Conservation (phyloP, 768 basidiomycete species). For the Lentinula edodes region DNA sequence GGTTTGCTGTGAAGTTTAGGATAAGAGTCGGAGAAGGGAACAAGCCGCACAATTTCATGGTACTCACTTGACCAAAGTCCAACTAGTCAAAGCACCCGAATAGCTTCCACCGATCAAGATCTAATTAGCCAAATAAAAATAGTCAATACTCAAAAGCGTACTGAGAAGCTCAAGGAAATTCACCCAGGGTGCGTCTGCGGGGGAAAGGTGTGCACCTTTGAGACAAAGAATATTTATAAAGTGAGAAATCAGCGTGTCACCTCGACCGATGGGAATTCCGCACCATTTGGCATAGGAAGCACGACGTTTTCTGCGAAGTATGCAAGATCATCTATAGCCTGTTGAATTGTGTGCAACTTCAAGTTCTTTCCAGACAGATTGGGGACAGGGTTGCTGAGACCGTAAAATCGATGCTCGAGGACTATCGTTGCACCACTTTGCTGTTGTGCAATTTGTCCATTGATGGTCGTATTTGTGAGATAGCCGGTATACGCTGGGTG, state of each 20-base stretch:
- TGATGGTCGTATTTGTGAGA: conserved; percentile 39
- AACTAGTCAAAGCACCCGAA: conserved; percentile 11
- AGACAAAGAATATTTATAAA: no score
- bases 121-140: conserved; percentile 9
- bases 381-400: conserved; percentile 39
- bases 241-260: not conserved
- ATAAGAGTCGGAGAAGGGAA: not conserved
- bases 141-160: not conserved
- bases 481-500: conserved; percentile 23
- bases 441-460: conserved; percentile 37
- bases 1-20: conserved; percentile 23
- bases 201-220: conserved; percentile 7
- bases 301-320: conserved; percentile 43
- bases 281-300: conserved; percentile 41
- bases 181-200: conserved; percentile 35
- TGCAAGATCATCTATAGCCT: conserved; percentile 45
- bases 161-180: conserved; percentile 7
- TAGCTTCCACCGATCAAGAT: conserved; percentile 16
- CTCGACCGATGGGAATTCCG: conserved; percentile 21
- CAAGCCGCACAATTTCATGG: not conserved
- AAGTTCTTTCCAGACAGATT: conserved; percentile 37
- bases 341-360: conserved; percentile 39
- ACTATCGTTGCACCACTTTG: conserved; percentile 36
- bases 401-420: conserved; percentile 48
- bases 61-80: conserved; percentile 13